These are phyloP conservation scores for Tolypocladium nubicola DNA, from an alignment of 2,329 filamentous ascomycete species.

Conservation along the genomic window DNA sequence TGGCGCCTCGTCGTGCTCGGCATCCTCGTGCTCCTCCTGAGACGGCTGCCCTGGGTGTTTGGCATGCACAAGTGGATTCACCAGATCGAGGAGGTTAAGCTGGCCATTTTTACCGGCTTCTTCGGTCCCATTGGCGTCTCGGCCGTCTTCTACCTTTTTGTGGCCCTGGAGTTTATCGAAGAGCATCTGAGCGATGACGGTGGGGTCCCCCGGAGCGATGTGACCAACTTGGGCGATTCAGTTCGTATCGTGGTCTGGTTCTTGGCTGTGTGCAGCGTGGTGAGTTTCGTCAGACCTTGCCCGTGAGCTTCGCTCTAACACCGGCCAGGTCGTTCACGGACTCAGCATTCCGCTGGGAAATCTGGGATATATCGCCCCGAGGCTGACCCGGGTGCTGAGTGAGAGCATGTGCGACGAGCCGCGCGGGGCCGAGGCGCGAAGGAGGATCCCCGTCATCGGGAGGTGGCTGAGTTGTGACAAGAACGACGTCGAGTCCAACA, in stretches of 20 bases:
- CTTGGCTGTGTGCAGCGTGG: constrained; percentile 69
- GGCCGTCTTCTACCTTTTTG: constrained; percentile 81
- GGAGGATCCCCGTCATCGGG: constrained; percentile 10
- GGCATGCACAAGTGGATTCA: constrained; percentile 64
- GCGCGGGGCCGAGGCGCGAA: constrained; percentile 2
- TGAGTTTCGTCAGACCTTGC: constrained; percentile 31
- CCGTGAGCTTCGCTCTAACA: background rate
- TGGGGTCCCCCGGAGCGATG: constrained; percentile 53
- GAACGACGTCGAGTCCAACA: background rate
- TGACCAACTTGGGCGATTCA: constrained; percentile 52
- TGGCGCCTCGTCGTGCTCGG: constrained; percentile 65
- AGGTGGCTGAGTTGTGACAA: constrained; percentile 3
- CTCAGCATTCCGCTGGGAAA: constrained; percentile 67
- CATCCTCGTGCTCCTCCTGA: constrained; percentile 63
- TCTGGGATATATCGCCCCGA: constrained; percentile 49
- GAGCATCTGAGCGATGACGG: constrained; percentile 39
- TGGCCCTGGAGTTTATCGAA: constrained; percentile 65
- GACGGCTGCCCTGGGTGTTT: constrained; percentile 68
- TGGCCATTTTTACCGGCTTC: constrained; percentile 82
- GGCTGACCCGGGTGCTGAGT: constrained; percentile 28
- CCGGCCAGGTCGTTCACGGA: constrained; percentile 55
- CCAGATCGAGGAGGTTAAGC: constrained; percentile 63
- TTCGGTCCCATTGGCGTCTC: constrained; percentile 89
- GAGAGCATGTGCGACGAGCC: constrained; percentile 10
- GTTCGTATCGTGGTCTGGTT: constrained; percentile 78